These are phyloP conservation scores for Narthecium ossifragum DNA, from an alignment of 106 monocot genomes.

Conservation along the genomic window DNA sequence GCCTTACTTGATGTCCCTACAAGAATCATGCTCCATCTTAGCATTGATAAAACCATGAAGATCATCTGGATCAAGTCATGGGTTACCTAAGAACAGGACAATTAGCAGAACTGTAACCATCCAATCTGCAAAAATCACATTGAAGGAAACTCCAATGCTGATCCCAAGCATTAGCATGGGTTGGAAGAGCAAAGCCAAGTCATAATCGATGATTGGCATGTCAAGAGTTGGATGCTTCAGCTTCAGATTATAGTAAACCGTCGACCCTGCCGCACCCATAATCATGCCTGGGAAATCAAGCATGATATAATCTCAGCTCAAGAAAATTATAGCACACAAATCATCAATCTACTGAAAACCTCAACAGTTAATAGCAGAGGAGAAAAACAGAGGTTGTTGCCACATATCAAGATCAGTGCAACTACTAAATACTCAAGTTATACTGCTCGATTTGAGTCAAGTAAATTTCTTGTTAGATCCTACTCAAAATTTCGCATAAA, in stretches of 20 bases:
- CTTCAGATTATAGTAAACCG: slow-evolving; percentile 80
- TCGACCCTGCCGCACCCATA: slow-evolving; percentile 65
- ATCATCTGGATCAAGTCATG: neutral
- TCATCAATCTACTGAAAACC: too few relatives aligned
- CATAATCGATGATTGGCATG: slow-evolving; percentile 69
- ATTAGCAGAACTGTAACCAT: slow-evolving; percentile 77
- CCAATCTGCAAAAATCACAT: slow-evolving; percentile 85
- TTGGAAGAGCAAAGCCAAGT: slow-evolving; percentile 65
- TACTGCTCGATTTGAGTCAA: too few relatives aligned
- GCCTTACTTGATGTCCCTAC: slow-evolving; percentile 70
- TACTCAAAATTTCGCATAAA: too few relatives aligned
- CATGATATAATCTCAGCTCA: too few relatives aligned
- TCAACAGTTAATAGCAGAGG: too few relatives aligned
- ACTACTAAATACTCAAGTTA: too few relatives aligned
- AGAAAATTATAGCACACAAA: too few relatives aligned
- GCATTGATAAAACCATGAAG: slow-evolving; percentile 23
- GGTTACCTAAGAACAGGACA: slow-evolving; percentile 56
- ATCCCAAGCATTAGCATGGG: slow-evolving; percentile 85
- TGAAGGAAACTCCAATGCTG: slow-evolving; percentile 72
- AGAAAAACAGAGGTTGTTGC: too few relatives aligned
- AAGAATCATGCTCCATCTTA: too few relatives aligned
- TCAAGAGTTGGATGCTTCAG: slow-evolving; percentile 73
- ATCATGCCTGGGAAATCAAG: slow-evolving; percentile 91
- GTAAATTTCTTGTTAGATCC: too few relatives aligned
- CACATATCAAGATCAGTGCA: too few relatives aligned